phyloP scores from a whole-genome alignment of 345 rosid species.

The Tarenaya hassleriana region DNA sequence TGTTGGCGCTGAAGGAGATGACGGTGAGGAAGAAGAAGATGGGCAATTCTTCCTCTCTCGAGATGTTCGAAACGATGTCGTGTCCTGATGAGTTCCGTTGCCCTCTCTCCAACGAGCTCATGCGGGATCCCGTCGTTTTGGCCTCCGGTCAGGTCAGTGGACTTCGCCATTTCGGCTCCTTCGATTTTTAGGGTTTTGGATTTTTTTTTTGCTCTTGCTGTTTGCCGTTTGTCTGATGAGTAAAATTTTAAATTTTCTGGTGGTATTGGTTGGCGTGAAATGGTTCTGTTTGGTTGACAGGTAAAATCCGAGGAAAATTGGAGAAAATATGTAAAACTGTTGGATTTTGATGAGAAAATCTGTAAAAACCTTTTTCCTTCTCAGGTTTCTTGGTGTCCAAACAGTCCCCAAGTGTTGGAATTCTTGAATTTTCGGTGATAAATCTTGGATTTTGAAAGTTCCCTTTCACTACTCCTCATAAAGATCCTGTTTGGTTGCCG shows the following conservation, averaged over 20 bases:
- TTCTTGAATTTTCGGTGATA: too few relatives aligned
- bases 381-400: too few relatives aligned
- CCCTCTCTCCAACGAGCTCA: constrained; percentile 78
- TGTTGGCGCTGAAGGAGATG: constrained; percentile 45
- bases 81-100: constrained; percentile 84
- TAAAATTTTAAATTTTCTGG: too few relatives aligned
- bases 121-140: constrained; percentile 91
- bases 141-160: constrained; percentile 75
- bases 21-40: too few relatives aligned
- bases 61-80: constrained; percentile 35
- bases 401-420: too few relatives aligned
- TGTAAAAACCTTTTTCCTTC: too few relatives aligned
- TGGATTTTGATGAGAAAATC: too few relatives aligned
- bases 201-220: too few relatives aligned
- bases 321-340: neutral
- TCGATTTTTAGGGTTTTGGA: constrained; percentile 5
- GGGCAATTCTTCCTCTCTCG: constrained; percentile 38
- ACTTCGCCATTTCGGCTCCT: neutral
- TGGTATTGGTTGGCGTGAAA: neutral
- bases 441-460: neutral
- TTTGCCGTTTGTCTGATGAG: constrained; percentile 5
- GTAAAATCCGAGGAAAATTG: constrained; percentile 3
- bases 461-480: too few relatives aligned
- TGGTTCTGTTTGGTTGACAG: constrained; percentile 3
- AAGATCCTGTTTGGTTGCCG: too few relatives aligned